These are phyloP conservation scores for Sanghuangporus baumii DNA, from an alignment of 1,284 basidiomycete species.

Conservation along the genomic window DNA sequence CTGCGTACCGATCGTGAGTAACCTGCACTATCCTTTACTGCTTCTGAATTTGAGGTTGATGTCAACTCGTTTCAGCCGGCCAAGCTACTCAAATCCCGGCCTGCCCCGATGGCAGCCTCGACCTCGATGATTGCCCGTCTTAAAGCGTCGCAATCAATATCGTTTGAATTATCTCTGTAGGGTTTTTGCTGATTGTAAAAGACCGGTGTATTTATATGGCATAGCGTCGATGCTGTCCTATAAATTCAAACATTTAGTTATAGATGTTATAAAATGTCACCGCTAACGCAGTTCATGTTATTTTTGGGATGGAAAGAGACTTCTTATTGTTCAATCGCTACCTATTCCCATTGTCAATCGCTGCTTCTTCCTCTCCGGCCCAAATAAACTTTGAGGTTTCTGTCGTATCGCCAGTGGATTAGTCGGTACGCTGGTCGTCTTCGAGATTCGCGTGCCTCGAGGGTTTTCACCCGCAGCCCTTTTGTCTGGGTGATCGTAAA, in stretches of 20 bases:
- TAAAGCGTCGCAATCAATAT: background rate
- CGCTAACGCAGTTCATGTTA: background rate
- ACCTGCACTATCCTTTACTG: background rate
- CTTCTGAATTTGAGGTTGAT: background rate
- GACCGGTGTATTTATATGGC: background rate
- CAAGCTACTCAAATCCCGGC: slow-evolving; percentile 12
- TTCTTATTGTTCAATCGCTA: background rate
- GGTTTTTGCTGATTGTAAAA: background rate
- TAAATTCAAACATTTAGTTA: background rate
- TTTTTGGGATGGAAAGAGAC: background rate
- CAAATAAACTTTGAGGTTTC: background rate
- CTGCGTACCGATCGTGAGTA: slow-evolving; percentile 13
- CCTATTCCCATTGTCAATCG: background rate
- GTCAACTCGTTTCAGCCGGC: slow-evolving; percentile 3
- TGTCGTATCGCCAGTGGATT: slow-evolving; percentile 6
- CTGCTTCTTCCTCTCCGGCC: slow-evolving; percentile 7
- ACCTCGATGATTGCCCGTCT: slow-evolving; percentile 16
- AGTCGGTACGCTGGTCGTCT: background rate
- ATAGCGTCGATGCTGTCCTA: background rate
- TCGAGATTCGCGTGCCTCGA: background rate
- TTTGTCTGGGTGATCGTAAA: background rate
- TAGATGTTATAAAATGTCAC: background rate
- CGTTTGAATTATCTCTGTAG: background rate
- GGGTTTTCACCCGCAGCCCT: background rate
- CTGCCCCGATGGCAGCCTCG: slow-evolving; percentile 14